Base-by-base conservation (phyloP, 2,329 filamentous ascomycete species). In the Tolypocladium cylindrosporum region DNA sequence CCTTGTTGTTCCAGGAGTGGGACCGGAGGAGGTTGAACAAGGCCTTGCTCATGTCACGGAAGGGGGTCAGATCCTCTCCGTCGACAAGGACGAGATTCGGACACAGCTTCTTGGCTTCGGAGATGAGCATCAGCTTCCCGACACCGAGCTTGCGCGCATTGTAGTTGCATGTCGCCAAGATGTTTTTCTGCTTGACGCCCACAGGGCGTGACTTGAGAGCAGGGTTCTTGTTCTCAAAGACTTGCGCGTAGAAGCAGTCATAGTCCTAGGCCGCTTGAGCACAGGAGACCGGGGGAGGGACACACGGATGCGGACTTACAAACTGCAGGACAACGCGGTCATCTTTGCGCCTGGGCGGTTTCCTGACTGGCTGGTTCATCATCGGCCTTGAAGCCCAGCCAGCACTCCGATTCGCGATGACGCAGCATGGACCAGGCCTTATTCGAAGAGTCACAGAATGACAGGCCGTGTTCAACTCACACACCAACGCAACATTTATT, bases 211-310 rank as follows among this genome's bases (percentile, higher is more conserved):
- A 78, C 68, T 85, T 90, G 58, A 97, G 77, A 2, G 80, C 76
- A 0, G 91, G 90, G 63, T 89, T 85, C 68, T 89, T 87, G 62
- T 87, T 87, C 74, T 97, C 91, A 64, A 94, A 87, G 10, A 94
- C 91, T 55, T 91, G 90, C 27, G 92, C 92, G 71, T 97, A 97
- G 77, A 97, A 97, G 76, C 90, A 96, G 75, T 93, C 90, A 70
- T 91, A 90, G 72, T 90, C 85, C 85, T 88, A 58, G 13, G 19
- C 27, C 40, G 21, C 31, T 41, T 55, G 53, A 58, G 53, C 40
- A n/a, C 39, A 21, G 6, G 53, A 4, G 4, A 9, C 5, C 6
- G 37, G 5, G 10, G 34, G 48, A 24, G 43, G 52, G 55, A 43
- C 27, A 45, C 1, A 27, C 48, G 7, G 60, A 7, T 51, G 57